Base-by-base conservation (phyloP, 805 yeast species). In the Pichia pseudocactophila region DNA sequence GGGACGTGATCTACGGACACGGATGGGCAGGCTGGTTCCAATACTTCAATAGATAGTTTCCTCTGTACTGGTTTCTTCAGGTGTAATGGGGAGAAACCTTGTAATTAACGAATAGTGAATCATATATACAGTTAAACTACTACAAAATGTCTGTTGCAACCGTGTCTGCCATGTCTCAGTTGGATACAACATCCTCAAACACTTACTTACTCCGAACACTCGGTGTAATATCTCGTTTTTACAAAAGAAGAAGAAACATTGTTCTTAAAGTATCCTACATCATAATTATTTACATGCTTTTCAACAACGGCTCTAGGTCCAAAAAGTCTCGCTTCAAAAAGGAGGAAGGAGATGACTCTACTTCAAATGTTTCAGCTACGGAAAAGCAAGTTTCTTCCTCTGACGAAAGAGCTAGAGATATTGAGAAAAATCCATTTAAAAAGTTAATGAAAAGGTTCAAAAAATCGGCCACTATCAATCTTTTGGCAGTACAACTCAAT, bases 401-500 rank as follows among this genome's bases (percentile, higher is more conserved):
- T 4, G 12, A 7, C 31, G 12, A 7, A 26, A 26, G 11, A n/a
- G 5, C 31, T 12, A 28, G 11, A 32, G 35, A 19, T 18, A n/a
- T n/a, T 11, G 28, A 20, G 9, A 30, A 34, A 34, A 10, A 30
- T 8, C 37, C 19, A n/a, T 7, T 20, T 25, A 7, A 7, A 34
- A 32, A 30, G 26, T 4, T 33, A 32, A 2, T 38, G 9, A 25
- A 34, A 19, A 33, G 31, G 37, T 11, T 47, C 20, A 37, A 47
- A 37, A 40, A 40, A 12, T 49, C 57, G 2, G 53, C 58, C 5
- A 39, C 55, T 27, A 44, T 51, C 8, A 27, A 44, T 11, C 30
- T 53, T 7, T 30, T 54, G 13, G 9, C 54, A 27, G 35, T 46
- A 7, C 52, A 49, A 30, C 37, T 57, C 2, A 42, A 51, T 36